Base-by-base conservation (phyloP, 345 rosid species). In the Eucalyptus paniculata region DNA sequence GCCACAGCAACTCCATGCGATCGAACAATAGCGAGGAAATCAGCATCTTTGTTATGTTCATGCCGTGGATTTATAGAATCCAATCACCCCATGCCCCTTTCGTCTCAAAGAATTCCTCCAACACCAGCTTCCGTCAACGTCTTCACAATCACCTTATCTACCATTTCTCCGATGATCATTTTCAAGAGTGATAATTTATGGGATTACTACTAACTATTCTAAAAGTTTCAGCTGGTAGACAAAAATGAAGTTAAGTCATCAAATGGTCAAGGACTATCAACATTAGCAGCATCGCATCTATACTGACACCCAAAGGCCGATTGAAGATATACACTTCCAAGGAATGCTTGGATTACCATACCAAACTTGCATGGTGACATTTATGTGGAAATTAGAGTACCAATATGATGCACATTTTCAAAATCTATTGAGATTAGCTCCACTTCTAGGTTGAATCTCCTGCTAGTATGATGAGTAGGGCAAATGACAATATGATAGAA, bases 141-240 rank as follows among this genome's bases (percentile, higher is more conserved):
- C 69, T 60, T 6, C 32, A 28, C 69, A 13, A 28, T 3, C 17
- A 13, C 69, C 34, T 62, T 62, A 4, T 62, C 69, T 62, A 62
- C 18, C 69, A 28, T 30, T 60, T 30, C 16, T 62, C 34, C 8
- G 17, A 13, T 62, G 69, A 3, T 62, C 69, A 60, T 62, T 62
- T 62, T 28, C 16, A 10, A 28, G 16, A 17, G 13, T 37, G 82
- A 37, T 23, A 72, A 34, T 72, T 72, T 19, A 12, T 72, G 12
- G 0, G 3, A 37, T 19, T 3, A 18, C 3, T 37, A 17, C 1
- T n/a, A 15, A 19, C 0, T 72, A 2, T 72, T 72, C 8, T 34
- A 9, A 72, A 72, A 34, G 44, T 19, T 37, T 72, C 30, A 56
- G 14, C 9, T 13, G 17, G 17, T 18, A 18, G 12, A 17, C 4